phyloP scores from a whole-genome alignment of 805 yeast species.

The Teunomyces gatunensis region DNA sequence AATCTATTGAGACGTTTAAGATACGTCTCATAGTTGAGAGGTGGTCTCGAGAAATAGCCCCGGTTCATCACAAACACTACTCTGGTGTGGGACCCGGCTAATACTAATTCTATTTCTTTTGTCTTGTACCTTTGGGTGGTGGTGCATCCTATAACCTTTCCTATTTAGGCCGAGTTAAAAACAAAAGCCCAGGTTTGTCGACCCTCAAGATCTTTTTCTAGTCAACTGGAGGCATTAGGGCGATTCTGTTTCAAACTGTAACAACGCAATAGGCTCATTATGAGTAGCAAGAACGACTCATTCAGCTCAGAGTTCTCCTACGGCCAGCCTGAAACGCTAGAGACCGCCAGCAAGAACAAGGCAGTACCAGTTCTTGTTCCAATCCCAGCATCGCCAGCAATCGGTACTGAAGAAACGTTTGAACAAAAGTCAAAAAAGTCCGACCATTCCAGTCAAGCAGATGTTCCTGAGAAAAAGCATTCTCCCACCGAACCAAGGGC shows the following conservation, averaged over 20 bases:
- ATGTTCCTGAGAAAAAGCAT: background rate
- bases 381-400: conserved; percentile 2
- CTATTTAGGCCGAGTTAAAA: conserved; percentile 7
- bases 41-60: conserved; percentile 15
- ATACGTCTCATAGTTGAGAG: conserved; percentile 28
- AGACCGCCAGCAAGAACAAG: conserved; percentile 3
- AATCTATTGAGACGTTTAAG: conserved; percentile 13
- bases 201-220: background rate
- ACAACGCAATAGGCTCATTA: background rate
- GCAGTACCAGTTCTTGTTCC: background rate
- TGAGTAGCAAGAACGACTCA: conserved; percentile 3
- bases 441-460: background rate
- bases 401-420: background rate
- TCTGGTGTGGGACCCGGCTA: background rate
- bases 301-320: conserved; percentile 2
- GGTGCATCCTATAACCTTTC: conserved; percentile 11
- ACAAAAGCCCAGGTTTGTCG: background rate
- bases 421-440: background rate
- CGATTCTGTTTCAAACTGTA: background rate
- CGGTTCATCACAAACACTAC: background rate
- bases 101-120: background rate
- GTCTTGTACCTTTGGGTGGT: background rate
- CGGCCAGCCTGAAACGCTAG: background rate
- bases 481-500: conserved; percentile 6
- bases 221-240: background rate